Base-by-base conservation (phyloP, 2,329 filamentous ascomycete species). In the Claviceps sorghi region DNA sequence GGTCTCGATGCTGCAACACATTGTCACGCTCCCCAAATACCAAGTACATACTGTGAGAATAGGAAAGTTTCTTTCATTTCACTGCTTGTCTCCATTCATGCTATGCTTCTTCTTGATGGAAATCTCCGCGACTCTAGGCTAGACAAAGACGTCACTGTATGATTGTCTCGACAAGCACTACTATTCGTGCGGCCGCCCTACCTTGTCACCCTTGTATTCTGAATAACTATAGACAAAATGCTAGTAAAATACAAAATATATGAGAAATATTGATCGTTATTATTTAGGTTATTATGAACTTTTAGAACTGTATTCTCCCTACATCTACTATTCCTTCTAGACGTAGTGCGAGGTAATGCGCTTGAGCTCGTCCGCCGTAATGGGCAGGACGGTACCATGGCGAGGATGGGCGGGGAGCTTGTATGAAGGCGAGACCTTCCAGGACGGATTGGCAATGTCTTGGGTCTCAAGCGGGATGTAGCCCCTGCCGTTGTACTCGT, bases 371-470 rank as follows among this genome's bases (percentile, higher is more conserved):
- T 7, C 22, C 3, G 38, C 38, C 7, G 36, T 50, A 30, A 50
- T 9, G 29, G 48, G 48, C 48, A 50, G 43, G 48, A 50, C 48
- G 5, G 48, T 50, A 11, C 48, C 48, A 26, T 50, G 48, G 19
- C 48, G 48, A 4, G 48, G 48, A 11, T n/a, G 43, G 2, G 6
- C 13, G 1, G 48, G 48, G 11, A 50, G 48, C n/a, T 50, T 43
- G 10, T 50, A 50, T 4, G 48, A 50, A 42, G 40, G 2, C 9
- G 48, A 50, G 13, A 43, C 17, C 48, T 43, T 50, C 48, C 48
- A 50, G 8, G 22, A 17, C n/a, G 48, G 48, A 9, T 43, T 50
- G 3, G 38, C 22, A 4, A 50, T 43, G 26, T 43, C 40, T 17
- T 19, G 11, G 10, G 48, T 43, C 38, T 50, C 38, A 15, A 50